A percentile compares a stretch with the other conserved stretches of the same genome.
Conservation (phyloP, 345 rosid species). For the Cardiospermum halicacabum region DNA sequence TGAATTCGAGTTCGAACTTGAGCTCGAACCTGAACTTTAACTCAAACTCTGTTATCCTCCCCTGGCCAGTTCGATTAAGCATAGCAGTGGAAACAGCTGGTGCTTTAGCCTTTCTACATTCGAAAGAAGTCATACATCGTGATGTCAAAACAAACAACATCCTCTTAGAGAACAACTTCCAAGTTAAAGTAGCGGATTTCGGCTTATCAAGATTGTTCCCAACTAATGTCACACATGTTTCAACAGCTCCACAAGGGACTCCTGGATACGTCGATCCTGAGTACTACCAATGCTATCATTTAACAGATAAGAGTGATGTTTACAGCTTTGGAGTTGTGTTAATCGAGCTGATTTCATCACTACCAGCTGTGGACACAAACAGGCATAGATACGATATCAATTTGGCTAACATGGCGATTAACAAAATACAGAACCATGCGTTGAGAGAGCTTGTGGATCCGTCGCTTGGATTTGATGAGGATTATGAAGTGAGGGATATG, state of each 20-base stretch:
- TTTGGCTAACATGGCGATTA: conserved; percentile 69
- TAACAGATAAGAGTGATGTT: conserved; percentile 83
- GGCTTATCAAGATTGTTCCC: conserved; percentile 86
- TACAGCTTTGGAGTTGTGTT: conserved; percentile 91
- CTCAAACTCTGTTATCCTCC: conserved; percentile 37
- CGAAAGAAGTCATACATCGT: conserved; percentile 64
- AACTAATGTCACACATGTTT: conserved; percentile 65
- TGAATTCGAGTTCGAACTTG: no score
- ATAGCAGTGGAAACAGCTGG: conserved; percentile 80
- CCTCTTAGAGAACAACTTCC: conserved; percentile 51
- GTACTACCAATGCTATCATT: conserved; percentile 69
- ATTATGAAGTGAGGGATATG: conserved; percentile 32
- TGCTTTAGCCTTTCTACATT: conserved; percentile 67
- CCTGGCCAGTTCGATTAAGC: conserved; percentile 68
- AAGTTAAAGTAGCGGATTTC: conserved; percentile 90
- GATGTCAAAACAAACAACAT: conserved; percentile 89
- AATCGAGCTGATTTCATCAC: conserved; percentile 60
- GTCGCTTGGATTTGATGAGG: conserved; percentile 50
- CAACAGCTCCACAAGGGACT: conserved; percentile 94
- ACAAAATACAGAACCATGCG: conserved; percentile 57
- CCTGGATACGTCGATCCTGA: conserved; percentile 95
- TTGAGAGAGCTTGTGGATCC: conserved; percentile 71
- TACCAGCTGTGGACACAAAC: conserved; percentile 63
- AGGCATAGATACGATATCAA: conserved; percentile 66
- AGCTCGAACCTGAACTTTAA: no score